Evolutionary conservation across 129 eudicot genomes (phyloP).

Genomic region (Apium graveolens): DNA sequence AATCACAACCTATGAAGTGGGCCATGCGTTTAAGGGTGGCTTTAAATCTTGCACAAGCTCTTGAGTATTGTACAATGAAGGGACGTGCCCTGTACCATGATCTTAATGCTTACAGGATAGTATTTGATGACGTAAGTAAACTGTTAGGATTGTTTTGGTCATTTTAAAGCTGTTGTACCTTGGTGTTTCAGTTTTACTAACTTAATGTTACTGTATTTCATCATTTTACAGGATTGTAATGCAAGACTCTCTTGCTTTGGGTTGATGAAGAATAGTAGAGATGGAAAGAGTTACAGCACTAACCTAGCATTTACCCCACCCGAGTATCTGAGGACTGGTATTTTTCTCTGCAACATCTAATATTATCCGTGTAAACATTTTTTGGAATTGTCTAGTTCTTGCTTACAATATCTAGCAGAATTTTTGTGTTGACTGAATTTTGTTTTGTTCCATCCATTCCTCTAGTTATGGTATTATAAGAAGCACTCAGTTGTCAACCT

Average conservation of each 20-base stretch:
- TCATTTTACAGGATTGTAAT: conserved; percentile 60
- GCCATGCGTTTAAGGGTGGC: conserved; percentile 95
- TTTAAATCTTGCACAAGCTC: conserved; percentile 73
- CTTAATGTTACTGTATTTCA: background rate
- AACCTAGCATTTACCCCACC: conserved; percentile 98
- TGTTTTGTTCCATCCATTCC: background rate
- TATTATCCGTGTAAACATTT: background rate
- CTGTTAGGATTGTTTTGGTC: background rate
- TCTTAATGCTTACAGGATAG: conserved; percentile 76
- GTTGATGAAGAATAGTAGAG: conserved; percentile 91
- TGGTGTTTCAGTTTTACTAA: background rate
- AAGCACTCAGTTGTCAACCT: background rate
- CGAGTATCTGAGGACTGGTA: conserved; percentile 88
- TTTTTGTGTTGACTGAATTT: background rate
- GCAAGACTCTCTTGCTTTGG: conserved; percentile 94
- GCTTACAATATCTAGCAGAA: background rate
- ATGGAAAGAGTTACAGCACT: conserved; percentile 93
- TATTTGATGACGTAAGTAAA: conserved; percentile 68
- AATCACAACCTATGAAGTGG: conserved; percentile 95
- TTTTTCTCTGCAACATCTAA: background rate
- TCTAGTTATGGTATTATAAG: background rate
- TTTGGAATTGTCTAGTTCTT: background rate
- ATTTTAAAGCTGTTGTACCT: background rate
- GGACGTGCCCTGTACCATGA: conserved; percentile 91
- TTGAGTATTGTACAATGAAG: conserved; percentile 78